Base-by-base conservation (phyloP, 331 rosid genomes). In the Prunus yedoensis region DNA sequence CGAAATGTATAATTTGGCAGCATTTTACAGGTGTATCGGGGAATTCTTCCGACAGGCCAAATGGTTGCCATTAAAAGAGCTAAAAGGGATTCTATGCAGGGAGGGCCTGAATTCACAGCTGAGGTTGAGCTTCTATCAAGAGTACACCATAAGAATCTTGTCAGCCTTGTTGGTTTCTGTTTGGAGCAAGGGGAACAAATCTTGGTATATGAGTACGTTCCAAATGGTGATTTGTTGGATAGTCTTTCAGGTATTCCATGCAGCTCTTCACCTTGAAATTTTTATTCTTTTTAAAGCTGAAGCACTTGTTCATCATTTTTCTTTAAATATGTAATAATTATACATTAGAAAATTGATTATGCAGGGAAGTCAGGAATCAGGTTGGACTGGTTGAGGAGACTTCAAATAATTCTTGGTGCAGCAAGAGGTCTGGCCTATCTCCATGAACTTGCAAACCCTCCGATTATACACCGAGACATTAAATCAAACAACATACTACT, bases 101-200 rank as follows among this genome's bases (percentile, higher is more conserved):
- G 87, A 12, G 70, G 30, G 3, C 38, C 52, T 23, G 77, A 80
- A 68, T 75, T 80, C 62, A 74, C 12, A 30, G 73, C 68, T 3
- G 95, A 90, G 87, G 85, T 89, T 78, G 94, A 89, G 80, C 89
- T 89, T 69, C 73, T 89, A 45, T 77, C 80, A 61, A 89, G 94
- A 70, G 92, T 84, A 68, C 94, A 89, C 62, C 94, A 89, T 56
- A 89, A 28, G n/a, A 77, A 77, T 59, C 75, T 77, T 7, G 80
- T 77, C 35, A 25, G 84, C 74, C 90, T 89, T 21, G 1, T 84
- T 1, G 94, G 94, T 17, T 89, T 87, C 77, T 87, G 89, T 80
- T 80, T 82, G 27, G 92, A 84, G 47, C 78, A 62, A 80, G 90
- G 81, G 69, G 94, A 87, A 78, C 91, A 87, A 74, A 87, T 85